Evolutionary conservation across 352 stramenopile genomes (phyloP).

Genomic region (Saprolegnia parasitica): DNA sequence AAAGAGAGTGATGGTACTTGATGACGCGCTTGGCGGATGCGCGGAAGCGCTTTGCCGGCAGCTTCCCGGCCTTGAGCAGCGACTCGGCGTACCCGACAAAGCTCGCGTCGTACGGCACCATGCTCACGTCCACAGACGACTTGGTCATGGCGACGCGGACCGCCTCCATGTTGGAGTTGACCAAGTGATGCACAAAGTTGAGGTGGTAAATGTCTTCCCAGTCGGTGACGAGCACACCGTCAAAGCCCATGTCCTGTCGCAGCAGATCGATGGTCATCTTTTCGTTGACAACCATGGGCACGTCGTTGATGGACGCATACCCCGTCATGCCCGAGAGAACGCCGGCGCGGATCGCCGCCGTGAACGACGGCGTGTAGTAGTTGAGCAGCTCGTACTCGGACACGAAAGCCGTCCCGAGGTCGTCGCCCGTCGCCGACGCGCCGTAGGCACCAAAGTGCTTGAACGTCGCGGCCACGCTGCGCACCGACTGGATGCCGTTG

Average conservation of each 20-base stretch:
- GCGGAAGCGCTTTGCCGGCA: conserved; percentile 38
- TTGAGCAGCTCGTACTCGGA: conserved; percentile 79
- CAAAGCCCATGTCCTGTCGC: conserved; percentile 83
- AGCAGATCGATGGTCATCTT: conserved; percentile 75
- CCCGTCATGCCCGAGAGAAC: conserved; percentile 90
- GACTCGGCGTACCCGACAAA: conserved; percentile 34
- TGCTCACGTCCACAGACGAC: conserved; percentile 77
- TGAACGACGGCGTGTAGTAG: conserved; percentile 78
- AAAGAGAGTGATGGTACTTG: no score
- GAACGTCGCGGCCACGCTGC: conserved; percentile 75
- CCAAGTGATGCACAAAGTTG: conserved; percentile 52
- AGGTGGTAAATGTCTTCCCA: conserved; percentile 92
- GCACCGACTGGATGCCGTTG: conserved; percentile 75
- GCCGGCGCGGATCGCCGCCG: conserved; percentile 66
- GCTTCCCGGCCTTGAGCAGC: conserved; percentile 32
- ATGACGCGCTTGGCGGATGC: conserved; percentile 59
- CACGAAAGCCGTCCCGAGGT: conserved; percentile 67
- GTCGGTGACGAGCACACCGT: conserved; percentile 90
- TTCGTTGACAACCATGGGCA: conserved; percentile 84
- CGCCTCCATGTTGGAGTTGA: conserved; percentile 46
- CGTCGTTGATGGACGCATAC: conserved; percentile 90
- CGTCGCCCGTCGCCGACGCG: conserved; percentile 72
- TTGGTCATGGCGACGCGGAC: conserved; percentile 46
- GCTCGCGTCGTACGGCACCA: conserved; percentile 42
- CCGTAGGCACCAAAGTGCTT: conserved; percentile 90